Conservation (phyloP, 2,329 filamentous ascomycete species). For the Tolypocladium tundrense region DNA sequence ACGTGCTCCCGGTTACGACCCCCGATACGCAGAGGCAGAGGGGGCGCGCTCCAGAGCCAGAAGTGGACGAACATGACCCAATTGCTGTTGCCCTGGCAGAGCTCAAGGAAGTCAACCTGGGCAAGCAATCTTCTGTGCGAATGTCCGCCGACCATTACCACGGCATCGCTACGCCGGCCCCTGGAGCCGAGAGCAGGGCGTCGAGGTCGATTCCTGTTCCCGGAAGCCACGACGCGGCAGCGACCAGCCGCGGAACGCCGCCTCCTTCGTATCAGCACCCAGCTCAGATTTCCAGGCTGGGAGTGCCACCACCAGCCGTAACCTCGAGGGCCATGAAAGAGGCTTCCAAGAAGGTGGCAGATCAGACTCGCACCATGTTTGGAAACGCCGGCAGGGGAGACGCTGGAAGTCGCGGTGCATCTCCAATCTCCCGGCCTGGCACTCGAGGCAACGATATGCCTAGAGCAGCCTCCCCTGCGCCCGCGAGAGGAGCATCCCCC, state of each 20-base stretch:
- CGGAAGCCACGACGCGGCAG: slow-evolving; percentile 31
- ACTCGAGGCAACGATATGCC: slow-evolving; percentile 51
- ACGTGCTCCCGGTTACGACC: slow-evolving; percentile 86
- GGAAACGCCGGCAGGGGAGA: slow-evolving; percentile 25
- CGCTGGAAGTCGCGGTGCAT: slow-evolving; percentile 16
- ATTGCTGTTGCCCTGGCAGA: slow-evolving; percentile 90
- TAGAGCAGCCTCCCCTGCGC: slow-evolving; percentile 56
- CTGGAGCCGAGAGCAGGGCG: slow-evolving; percentile 30
- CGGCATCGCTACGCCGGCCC: slow-evolving; percentile 77
- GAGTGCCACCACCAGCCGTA: slow-evolving; percentile 82
- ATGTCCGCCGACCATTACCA: slow-evolving; percentile 94
- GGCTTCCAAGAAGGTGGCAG: slow-evolving; percentile 78
- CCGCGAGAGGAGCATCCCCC: slow-evolving; percentile 53
- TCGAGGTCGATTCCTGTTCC: slow-evolving; percentile 50
- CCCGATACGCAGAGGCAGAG: slow-evolving; percentile 48
- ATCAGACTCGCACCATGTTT: slow-evolving; percentile 76
- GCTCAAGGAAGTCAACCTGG: slow-evolving; percentile 67
- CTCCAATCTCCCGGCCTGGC: slow-evolving; percentile 41
- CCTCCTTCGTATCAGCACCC: slow-evolving; percentile 75
- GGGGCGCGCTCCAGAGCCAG: slow-evolving; percentile 21
- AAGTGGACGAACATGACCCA: slow-evolving; percentile 62
- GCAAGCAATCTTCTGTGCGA: slow-evolving; percentile 70
- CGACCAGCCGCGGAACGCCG: slow-evolving; percentile 61
- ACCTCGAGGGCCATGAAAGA: slow-evolving; percentile 95
- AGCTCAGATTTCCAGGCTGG: slow-evolving; percentile 61